These are phyloP conservation scores for Trametes meyenii DNA, from an alignment of 768 basidiomycete genomes.

Conservation along the genomic window DNA sequence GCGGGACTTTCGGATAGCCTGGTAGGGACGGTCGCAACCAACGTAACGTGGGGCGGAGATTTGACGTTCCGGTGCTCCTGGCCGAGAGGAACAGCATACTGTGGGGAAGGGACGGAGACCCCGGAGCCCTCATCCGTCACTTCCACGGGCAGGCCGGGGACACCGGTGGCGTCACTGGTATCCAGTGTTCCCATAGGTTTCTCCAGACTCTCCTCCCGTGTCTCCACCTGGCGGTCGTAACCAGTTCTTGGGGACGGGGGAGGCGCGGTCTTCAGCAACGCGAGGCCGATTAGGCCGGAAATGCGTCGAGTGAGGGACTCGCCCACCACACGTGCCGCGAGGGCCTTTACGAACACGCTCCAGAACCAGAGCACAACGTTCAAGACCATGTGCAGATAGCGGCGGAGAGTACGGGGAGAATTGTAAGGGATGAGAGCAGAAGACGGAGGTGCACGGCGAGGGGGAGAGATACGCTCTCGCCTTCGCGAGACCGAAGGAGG, in stretches of 20 bases:
- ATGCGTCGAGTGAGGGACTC: constrained; percentile 6
- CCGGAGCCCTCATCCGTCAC: background rate
- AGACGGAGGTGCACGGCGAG: background rate
- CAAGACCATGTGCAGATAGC: constrained; percentile 14
- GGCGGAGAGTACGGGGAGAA: constrained; percentile 18
- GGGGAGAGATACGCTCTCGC: background rate
- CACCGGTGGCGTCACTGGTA: background rate
- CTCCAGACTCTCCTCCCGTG: background rate
- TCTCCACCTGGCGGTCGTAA: background rate
- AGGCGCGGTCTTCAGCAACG: constrained; percentile 10
- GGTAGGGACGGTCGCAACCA: background rate
- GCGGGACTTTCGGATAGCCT: background rate
- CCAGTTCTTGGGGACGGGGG: background rate
- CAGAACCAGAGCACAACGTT: constrained; percentile 24
- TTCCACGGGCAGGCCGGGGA: background rate
- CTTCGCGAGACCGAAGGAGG: background rate
- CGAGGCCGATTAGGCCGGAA: constrained; percentile 9
- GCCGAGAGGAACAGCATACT: background rate
- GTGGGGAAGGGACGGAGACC: background rate
- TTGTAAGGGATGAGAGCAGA: constrained; percentile 10
- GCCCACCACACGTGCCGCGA: constrained; percentile 12
- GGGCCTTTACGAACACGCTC: constrained; percentile 10
- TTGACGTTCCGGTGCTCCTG: background rate
- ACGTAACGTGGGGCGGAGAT: background rate
- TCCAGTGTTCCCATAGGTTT: background rate